phyloP scores from a whole-genome alignment of 2,329 filamentous ascomycete genomes.

The Aspergillus transmontanensis region DNA sequence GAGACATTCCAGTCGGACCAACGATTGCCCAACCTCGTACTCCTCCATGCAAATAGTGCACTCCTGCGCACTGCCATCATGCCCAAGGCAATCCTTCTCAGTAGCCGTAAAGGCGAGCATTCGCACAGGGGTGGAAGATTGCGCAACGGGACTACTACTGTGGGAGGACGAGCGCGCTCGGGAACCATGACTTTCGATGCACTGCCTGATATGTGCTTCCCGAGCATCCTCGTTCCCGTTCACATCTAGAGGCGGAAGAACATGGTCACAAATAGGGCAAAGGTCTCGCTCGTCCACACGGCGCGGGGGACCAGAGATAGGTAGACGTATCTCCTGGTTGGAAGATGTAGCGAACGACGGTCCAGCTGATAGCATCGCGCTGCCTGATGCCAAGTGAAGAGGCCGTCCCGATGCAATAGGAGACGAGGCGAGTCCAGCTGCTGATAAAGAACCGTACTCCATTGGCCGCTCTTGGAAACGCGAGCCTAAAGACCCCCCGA shows the following conservation, averaged over 20 bases:
- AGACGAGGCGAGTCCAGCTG: conserved; percentile 8
- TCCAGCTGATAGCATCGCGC: conserved; percentile 6
- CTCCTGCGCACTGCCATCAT: conserved; percentile 56
- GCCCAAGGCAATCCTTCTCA: conserved; percentile 64
- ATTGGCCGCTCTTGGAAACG: conserved; percentile 20
- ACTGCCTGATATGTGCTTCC: conserved; percentile 49
- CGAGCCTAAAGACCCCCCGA: conserved; percentile 17
- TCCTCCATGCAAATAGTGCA: conserved; percentile 69
- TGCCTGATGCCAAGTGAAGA: conserved; percentile 8
- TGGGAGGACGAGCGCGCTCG: conserved; percentile 22
- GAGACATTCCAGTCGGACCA: conserved; percentile 63
- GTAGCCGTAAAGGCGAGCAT: conserved; percentile 58
- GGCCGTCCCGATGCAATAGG: conserved; percentile 12
- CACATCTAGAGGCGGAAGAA: conserved; percentile 41
- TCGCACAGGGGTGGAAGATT: conserved; percentile 30
- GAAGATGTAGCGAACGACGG: conserved; percentile 7
- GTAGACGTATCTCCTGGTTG: background rate
- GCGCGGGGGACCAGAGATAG: conserved; percentile 18
- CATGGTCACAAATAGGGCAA: conserved; percentile 49
- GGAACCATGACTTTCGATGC: conserved; percentile 43
- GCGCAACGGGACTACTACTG: conserved; percentile 23
- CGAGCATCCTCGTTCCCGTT: conserved; percentile 44
- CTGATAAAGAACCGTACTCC: conserved; percentile 19
- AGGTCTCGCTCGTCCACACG: conserved; percentile 47
- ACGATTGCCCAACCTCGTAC: conserved; percentile 60